phyloP scores from a whole-genome alignment of 2,329 filamentous ascomycete species.

The Pseudocercospora cruenta region DNA sequence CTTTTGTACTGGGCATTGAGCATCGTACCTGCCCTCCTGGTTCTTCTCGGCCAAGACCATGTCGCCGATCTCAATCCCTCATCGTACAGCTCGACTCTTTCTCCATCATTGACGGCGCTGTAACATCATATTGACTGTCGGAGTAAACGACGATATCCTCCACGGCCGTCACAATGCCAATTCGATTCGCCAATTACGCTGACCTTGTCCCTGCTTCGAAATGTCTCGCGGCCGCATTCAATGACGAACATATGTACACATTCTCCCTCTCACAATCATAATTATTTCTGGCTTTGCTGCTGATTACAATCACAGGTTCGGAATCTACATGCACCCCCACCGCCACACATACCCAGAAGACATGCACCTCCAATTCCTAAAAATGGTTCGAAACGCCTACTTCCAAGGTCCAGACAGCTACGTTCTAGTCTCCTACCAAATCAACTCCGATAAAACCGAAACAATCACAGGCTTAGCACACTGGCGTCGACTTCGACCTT shows the following conservation, averaged over 20 bases:
- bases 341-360: constrained; percentile 32
- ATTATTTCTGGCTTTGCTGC: no score
- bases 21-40: background rate
- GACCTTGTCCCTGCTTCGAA: constrained; percentile 33
- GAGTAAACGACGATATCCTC: no score
- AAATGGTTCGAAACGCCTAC: constrained; percentile 26
- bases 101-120: no score
- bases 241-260: constrained; percentile 27
- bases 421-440: constrained; percentile 27
- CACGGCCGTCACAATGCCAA: no score
- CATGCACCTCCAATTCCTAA: constrained; percentile 32
- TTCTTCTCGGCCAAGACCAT: background rate
- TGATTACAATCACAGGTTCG: constrained; percentile 14
- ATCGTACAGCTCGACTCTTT: no score
- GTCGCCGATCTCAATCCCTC: background rate
- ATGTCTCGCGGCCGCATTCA: constrained; percentile 33
- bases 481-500: constrained; percentile 30
- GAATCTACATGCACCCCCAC: constrained; percentile 28
- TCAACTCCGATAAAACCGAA: constrained; percentile 9
- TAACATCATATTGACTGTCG: no score
- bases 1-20: background rate
- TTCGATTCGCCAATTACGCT: constrained; percentile 31
- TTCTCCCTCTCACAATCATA: no score
- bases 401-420: constrained; percentile 19
- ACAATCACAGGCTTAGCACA: constrained; percentile 33